Evolutionary conservation across 495 filamentous ascomycete species (phyloP).

Genomic region (Letharia columbiana): DNA sequence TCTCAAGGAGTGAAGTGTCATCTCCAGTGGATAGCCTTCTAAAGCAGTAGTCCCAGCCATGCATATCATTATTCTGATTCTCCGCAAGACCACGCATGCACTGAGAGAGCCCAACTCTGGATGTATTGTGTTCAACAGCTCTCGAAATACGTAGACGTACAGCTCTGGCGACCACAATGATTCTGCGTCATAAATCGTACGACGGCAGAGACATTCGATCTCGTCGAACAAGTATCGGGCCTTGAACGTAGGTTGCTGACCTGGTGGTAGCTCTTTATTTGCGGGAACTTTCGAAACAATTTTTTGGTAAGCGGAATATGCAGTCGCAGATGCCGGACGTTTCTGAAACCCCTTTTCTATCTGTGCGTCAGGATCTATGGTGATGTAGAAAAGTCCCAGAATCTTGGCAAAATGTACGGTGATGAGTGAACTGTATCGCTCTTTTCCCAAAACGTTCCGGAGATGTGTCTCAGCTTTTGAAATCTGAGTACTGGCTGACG

Average conservation of each 20-base stretch:
- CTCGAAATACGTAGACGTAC: conserved; percentile 66
- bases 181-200: conserved; percentile 52
- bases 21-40: conserved; percentile 79
- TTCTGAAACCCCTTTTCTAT: conserved; percentile 66
- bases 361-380: conserved; percentile 64
- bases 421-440: conserved; percentile 51
- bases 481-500: conserved; percentile 40
- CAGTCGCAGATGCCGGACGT: conserved; percentile 47
- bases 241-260: conserved; percentile 80
- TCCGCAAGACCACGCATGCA: conserved; percentile 77
- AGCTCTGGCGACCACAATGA: conserved; percentile 70
- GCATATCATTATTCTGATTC: conserved; percentile 71
- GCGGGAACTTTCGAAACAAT: conserved; percentile 61
- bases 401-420: conserved; percentile 65
- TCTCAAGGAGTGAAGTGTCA: conserved; percentile 73
- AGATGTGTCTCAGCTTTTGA: conserved; percentile 60
- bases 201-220: conserved; percentile 65
- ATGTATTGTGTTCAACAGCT: conserved; percentile 70
- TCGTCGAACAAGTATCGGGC: conserved; percentile 64
- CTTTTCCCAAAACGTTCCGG: conserved; percentile 58
- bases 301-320: conserved; percentile 51
- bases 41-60: conserved; percentile 63
- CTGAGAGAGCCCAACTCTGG: conserved; percentile 82
- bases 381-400: conserved; percentile 60
- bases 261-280: conserved; percentile 50